Evolutionary conservation across 2,329 filamentous ascomycete genomes (phyloP).

Genomic region (Setomelanomma holmii): DNA sequence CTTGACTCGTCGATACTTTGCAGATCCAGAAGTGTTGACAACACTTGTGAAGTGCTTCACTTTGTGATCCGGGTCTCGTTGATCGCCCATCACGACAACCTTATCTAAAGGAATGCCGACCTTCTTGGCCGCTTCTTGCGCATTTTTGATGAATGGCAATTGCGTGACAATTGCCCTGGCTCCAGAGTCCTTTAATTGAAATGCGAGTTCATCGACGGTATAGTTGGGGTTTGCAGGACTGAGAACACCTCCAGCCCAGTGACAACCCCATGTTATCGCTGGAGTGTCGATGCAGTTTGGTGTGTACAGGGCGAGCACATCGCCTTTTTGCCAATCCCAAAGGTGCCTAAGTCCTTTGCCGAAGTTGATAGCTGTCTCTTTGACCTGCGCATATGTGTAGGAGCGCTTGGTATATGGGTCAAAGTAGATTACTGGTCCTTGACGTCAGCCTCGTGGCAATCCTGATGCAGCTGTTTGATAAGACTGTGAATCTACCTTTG

Average conservation of each 20-base stretch:
- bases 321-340: conserved; percentile 82
- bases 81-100: conserved; percentile 79
- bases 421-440: conserved; percentile 72
- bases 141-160: conserved; percentile 67
- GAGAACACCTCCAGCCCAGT: conserved; percentile 82
- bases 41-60: conserved; percentile 78
- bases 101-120: conserved; percentile 74
- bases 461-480: not conserved
- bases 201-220: conserved; percentile 81
- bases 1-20: conserved; percentile 66
- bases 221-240: conserved; percentile 91
- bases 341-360: conserved; percentile 77
- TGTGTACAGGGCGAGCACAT: conserved; percentile 82
- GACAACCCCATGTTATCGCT: conserved; percentile 75
- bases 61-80: conserved; percentile 63
- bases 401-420: conserved; percentile 73
- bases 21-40: conserved; percentile 66
- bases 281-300: conserved; percentile 88
- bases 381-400: conserved; percentile 76
- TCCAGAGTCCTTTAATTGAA: conserved; percentile 80
- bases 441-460: conserved; percentile 9
- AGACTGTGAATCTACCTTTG: conserved; percentile 63
- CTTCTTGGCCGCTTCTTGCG: conserved; percentile 70
- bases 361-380: conserved; percentile 73
- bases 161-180: conserved; percentile 81